Evolutionary conservation across 768 basidiomycete species (phyloP).

Genomic region (Tulasnella sp.): DNA sequence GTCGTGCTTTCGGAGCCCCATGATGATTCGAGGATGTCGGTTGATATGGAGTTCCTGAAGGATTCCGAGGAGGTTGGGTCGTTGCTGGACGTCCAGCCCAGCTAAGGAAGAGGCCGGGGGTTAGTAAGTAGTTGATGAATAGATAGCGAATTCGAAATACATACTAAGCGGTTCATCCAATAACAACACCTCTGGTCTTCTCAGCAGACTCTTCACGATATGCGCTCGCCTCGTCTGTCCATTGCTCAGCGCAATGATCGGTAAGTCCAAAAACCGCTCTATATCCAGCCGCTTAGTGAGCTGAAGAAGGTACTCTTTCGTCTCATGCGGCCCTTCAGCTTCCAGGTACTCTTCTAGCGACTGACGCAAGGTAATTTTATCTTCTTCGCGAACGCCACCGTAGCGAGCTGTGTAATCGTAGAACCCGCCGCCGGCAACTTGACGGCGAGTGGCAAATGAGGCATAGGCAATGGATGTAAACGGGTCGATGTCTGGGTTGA

Average conservation of each 20-base stretch:
- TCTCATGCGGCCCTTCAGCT: not conserved
- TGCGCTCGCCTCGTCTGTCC: constrained; percentile 86
- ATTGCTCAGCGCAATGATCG: constrained; percentile 77
- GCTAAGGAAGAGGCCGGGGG: constrained; percentile 41
- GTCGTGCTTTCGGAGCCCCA: constrained; percentile 64
- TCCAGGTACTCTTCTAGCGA: constrained; percentile 45
- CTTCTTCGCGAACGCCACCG: constrained; percentile 79
- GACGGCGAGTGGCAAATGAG: constrained; percentile 57
- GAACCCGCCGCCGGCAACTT: constrained; percentile 56
- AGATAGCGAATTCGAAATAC: constrained; percentile 27
- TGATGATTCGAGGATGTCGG: constrained; percentile 50
- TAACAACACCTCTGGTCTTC: constrained; percentile 62
- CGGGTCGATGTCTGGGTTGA: constrained; percentile 37
- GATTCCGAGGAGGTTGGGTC: constrained; percentile 48
- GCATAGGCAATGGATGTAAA: constrained; percentile 48
- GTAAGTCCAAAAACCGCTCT: constrained; percentile 61
- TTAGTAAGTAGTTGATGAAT: not conserved
- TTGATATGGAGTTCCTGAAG: constrained; percentile 47
- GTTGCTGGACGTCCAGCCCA: constrained; percentile 60
- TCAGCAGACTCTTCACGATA: constrained; percentile 68
- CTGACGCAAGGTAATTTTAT: constrained; percentile 65
- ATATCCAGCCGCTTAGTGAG: constrained; percentile 55
- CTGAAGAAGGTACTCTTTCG: constrained; percentile 38
- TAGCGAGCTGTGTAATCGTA: constrained; percentile 92
- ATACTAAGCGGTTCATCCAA: constrained; percentile 89